These are phyloP conservation scores for Hypoxylon sp. DNA, from an alignment of 2,329 filamentous ascomycete species.

Conservation along the genomic window DNA sequence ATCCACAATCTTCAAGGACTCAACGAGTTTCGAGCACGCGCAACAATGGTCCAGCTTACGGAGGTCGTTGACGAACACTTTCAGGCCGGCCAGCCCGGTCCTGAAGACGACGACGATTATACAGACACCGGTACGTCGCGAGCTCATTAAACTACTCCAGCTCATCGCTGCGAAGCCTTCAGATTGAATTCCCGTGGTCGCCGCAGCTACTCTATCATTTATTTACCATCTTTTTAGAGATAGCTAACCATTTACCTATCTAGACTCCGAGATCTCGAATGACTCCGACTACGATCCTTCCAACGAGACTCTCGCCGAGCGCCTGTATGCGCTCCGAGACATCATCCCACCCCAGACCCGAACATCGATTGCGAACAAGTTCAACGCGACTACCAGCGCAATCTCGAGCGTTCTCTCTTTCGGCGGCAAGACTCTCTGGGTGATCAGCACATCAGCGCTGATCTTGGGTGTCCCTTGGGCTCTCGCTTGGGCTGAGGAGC, in stretches of 20 bases:
- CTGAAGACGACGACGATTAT: constrained; percentile 90
- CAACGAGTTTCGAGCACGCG: neutral
- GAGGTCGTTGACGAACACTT: constrained; percentile 98
- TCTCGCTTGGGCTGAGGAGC: constrained; percentile 93
- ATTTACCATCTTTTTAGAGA: neutral
- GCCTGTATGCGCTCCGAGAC: constrained; percentile 79
- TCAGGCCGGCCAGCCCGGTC: constrained; percentile 76
- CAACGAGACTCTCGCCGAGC: constrained; percentile 74
- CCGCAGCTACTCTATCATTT: neutral
- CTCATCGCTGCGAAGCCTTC: neutral
- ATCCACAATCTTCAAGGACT: neutral
- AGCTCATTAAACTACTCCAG: constrained; percentile 10
- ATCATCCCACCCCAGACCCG: constrained; percentile 82
- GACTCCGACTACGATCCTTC: constrained; percentile 78
- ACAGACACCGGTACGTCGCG: constrained; percentile 84
- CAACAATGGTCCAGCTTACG: constrained; percentile 90
- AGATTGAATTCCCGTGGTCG: neutral
- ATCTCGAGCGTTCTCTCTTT: constrained; percentile 75
- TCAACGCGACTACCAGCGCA: constrained; percentile 68
- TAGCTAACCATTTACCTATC: constrained; percentile 12
- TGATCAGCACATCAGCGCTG: constrained; percentile 89
- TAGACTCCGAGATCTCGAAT: constrained; percentile 88
- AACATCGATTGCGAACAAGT: constrained; percentile 74
- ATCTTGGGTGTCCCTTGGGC: constrained; percentile 94
- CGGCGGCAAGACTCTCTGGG: constrained; percentile 90